Evolutionary conservation across 805 yeast genomes (phyloP).

Genomic region (Osmozyma mogii): DNA sequence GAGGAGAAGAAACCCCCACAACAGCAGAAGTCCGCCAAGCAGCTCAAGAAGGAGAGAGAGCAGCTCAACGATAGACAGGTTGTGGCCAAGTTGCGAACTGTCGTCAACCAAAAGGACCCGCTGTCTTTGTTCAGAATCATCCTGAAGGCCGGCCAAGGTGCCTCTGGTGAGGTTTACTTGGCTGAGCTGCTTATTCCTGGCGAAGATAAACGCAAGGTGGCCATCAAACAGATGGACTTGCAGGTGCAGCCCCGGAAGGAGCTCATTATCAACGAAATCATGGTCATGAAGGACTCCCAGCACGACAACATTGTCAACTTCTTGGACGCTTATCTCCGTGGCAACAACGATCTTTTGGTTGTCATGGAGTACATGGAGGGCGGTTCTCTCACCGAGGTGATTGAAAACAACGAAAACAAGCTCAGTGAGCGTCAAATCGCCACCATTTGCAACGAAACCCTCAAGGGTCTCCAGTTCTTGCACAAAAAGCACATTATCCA

Average conservation of each 20-base stretch:
- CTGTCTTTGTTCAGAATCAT: slow-evolving; percentile 66
- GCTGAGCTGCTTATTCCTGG: slow-evolving; percentile 57
- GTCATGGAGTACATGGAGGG: slow-evolving; percentile 99
- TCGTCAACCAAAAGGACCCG: slow-evolving; percentile 84
- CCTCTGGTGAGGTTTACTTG: slow-evolving; percentile 89
- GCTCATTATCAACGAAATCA: slow-evolving; percentile 87
- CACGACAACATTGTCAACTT: slow-evolving; percentile 94
- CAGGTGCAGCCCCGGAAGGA: slow-evolving; percentile 91
- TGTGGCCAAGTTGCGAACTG: slow-evolving; percentile 71
- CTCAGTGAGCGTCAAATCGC: slow-evolving; percentile 86
- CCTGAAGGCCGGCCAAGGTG: slow-evolving; percentile 95
- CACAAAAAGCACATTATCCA: slow-evolving; percentile 92
- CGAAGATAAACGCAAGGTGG: slow-evolving; percentile 56
- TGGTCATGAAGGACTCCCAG: slow-evolving; percentile 93
- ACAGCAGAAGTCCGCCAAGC: slow-evolving; percentile 28
- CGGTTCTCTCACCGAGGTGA: slow-evolving; percentile 92
- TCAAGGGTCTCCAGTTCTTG: slow-evolving; percentile 83
- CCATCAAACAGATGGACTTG: slow-evolving; percentile 93
- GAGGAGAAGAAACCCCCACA: slow-evolving; percentile 5
- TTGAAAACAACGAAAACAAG: slow-evolving; percentile 70
- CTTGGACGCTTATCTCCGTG: slow-evolving; percentile 80
- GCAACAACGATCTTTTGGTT: slow-evolving; percentile 87
- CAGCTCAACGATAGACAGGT: slow-evolving; percentile 79
- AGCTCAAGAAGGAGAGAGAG: slow-evolving; percentile 33
- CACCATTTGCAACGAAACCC: slow-evolving; percentile 81